Percentiles rank a stretch among this genome's conserved stretches.
phyloP scores from a whole-genome alignment of 495 filamentous ascomycete species.

The Stereocaulon alpinum region DNA sequence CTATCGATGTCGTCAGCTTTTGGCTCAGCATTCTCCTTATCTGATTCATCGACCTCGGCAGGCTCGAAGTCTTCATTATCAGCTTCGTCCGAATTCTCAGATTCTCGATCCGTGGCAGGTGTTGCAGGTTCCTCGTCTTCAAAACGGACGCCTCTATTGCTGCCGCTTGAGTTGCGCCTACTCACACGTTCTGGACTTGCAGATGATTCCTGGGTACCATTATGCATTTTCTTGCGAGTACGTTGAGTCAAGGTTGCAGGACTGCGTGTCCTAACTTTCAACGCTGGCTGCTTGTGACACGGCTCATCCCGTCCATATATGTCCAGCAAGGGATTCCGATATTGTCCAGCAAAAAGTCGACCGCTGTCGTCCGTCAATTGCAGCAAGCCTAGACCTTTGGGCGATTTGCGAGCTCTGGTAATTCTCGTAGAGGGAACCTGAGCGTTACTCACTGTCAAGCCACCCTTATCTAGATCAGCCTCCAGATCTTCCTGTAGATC shows the following conservation, averaged over 20 bases:
- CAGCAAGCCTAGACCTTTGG: slow-evolving; percentile 14
- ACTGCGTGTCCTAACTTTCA: slow-evolving; percentile 10
- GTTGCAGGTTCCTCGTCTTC: slow-evolving; percentile 23
- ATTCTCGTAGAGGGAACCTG: background rate
- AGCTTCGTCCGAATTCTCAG: slow-evolving; percentile 28
- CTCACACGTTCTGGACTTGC: slow-evolving; percentile 6
- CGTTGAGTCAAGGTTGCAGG: background rate
- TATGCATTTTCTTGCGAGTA: background rate
- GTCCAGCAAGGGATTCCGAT: slow-evolving; percentile 25
- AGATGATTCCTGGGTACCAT: slow-evolving; percentile 9
- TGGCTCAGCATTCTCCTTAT: slow-evolving; percentile 24
- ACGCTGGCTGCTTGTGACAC: slow-evolving; percentile 6
- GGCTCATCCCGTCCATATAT: slow-evolving; percentile 14
- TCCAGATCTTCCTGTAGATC: slow-evolving; percentile 33
- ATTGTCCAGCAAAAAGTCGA: slow-evolving; percentile 25
- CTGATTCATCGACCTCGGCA: slow-evolving; percentile 18
- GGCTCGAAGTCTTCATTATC: slow-evolving; percentile 24
- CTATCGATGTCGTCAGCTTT: slow-evolving; percentile 4
- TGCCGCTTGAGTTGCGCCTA: slow-evolving; percentile 15
- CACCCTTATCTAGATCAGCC: slow-evolving; percentile 6
- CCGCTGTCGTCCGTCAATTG: slow-evolving; percentile 27
- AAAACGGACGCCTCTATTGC: slow-evolving; percentile 22
- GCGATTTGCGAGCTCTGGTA: slow-evolving; percentile 8
- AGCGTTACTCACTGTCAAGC: slow-evolving; percentile 1
- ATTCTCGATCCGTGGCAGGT: slow-evolving; percentile 24